A percentile compares a stretch with the other conserved stretches of the same genome.
Conservation (phyloP, 495 filamentous ascomycete species). For the Trichoderma erinaceum region DNA sequence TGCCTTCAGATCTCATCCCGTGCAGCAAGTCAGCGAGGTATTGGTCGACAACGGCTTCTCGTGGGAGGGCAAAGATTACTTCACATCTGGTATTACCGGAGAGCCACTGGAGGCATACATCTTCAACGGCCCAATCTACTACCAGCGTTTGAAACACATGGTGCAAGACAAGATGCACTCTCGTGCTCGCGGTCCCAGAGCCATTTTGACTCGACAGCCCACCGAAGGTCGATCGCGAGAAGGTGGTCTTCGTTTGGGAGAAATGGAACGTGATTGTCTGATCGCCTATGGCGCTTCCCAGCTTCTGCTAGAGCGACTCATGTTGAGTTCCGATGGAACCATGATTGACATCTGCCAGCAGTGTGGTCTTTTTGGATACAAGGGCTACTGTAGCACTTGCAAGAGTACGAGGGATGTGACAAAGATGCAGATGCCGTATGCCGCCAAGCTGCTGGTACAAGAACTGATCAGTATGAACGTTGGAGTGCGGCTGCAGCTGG, state of each 20-base stretch:
- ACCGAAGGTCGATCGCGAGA: constrained; percentile 92
- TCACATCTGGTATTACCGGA: constrained; percentile 92
- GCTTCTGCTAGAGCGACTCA: constrained; percentile 85
- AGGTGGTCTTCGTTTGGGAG: constrained; percentile 87
- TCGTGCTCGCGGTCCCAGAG: constrained; percentile 79
- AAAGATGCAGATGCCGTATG: constrained; percentile 96
- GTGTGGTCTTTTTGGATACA: constrained; percentile 92
- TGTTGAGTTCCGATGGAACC: constrained; percentile 86
- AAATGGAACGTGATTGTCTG: constrained; percentile 98
- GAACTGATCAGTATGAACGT: constrained; percentile 98
- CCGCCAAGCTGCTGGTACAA: constrained; percentile 93
- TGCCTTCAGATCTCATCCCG: constrained; percentile 87
- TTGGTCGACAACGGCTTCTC: constrained; percentile 85
- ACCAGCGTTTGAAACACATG: constrained; percentile 99
- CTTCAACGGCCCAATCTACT: constrained; percentile 98
- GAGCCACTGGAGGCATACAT: constrained; percentile 91
- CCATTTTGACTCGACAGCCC: constrained; percentile 89
- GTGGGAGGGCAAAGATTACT: constrained; percentile 93
- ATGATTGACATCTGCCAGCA: constrained; percentile 86
- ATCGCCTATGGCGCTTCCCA: constrained; percentile 94
- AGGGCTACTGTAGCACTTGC: constrained; percentile 88
- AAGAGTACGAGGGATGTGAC: constrained; percentile 71
- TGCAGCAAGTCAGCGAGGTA: constrained; percentile 80
- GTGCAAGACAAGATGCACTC: constrained; percentile 99
- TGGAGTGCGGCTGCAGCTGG: constrained; percentile 72